phyloP scores from a whole-genome alignment of 495 filamentous ascomycete genomes.

The Lindgomyces ingoldianus region DNA sequence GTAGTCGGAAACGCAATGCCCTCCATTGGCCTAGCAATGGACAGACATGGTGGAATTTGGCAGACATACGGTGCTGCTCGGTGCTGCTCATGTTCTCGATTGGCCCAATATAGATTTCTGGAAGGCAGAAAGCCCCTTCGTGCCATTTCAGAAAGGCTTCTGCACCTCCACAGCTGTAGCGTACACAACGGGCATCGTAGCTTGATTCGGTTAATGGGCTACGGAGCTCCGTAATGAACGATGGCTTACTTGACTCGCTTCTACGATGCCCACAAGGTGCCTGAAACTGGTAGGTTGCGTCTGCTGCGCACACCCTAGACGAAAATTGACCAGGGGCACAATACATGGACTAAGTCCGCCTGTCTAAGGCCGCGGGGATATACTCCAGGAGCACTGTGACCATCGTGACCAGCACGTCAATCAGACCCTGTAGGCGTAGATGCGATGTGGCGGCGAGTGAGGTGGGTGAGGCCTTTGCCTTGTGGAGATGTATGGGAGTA shows the following conservation, averaged over 20 bases:
- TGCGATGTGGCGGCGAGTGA: neutral
- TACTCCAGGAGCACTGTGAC: neutral
- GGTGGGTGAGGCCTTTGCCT: neutral
- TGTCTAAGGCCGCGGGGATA: neutral
- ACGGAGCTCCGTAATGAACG: neutral
- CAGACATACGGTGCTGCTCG: neutral
- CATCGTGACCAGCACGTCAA: neutral
- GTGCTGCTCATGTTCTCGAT: neutral
- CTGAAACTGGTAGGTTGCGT: constrained; percentile 5
- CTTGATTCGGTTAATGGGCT: neutral
- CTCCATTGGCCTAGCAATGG: neutral
- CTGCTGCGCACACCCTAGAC: constrained; percentile 1
- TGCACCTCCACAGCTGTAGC: constrained; percentile 6
- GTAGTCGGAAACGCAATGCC: neutral
- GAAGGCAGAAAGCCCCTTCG: neutral
- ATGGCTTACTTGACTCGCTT: neutral
- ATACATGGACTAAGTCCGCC: neutral
- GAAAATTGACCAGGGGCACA: neutral
- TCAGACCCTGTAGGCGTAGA: neutral
- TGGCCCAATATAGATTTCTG: neutral
- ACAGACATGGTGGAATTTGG: neutral
- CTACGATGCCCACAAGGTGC: neutral
- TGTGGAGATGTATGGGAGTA: too few relatives aligned
- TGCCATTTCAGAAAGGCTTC: constrained; percentile 5
- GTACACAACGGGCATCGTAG: neutral